Base-by-base conservation (phyloP, 148 eudicot genomes). In the Amaranthus cruentus region DNA sequence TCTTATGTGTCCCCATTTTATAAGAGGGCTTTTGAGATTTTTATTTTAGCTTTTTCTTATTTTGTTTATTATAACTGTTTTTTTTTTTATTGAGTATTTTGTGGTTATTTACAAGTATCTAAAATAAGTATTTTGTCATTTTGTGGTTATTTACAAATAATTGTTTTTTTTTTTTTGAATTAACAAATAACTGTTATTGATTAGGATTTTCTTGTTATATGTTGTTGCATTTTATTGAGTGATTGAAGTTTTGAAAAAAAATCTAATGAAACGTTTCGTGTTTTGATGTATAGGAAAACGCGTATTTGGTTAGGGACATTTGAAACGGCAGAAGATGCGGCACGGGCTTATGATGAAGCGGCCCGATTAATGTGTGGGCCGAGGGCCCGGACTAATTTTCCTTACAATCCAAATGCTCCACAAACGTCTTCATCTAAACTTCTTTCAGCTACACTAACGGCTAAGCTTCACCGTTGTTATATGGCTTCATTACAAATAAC, bases 301-400 rank as follows among this genome's bases (percentile, higher is more conserved):
- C 85, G 96, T 71, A 88, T 91, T 49, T 91, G 97, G 97, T 72
- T 91, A 0, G 97, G 93, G 21, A 90, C 95, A 44, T 89, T 87
- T 11, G 95, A 89, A 67, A 89, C 95, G 5, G 91, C 95, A 0
- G 97, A 91, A 72, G 97, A 89, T 53, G 97, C 97, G 7, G 97
- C 97, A 3, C 73, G 86, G 48, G 97, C 93, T 6, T 91, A 91
- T 68, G 97, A 91, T 68, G 91, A 87, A 70, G 97, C 97, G 14
- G 97, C 93, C 13, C 80, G 97, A 70, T 81, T 89, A 47, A 91
- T 91, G 93, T 87, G 93, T 55, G 97, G 97, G 10, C 82, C 87
- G 2, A 75, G 90, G 75, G 93, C 97, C 9, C 76, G 93, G 11
- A 89, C 93, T 60, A 91, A 91, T 62, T 91, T 91, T 82, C 87